phyloP scores from a whole-genome alignment of 345 rosid species.

The Melaleuca alternifolia region DNA sequence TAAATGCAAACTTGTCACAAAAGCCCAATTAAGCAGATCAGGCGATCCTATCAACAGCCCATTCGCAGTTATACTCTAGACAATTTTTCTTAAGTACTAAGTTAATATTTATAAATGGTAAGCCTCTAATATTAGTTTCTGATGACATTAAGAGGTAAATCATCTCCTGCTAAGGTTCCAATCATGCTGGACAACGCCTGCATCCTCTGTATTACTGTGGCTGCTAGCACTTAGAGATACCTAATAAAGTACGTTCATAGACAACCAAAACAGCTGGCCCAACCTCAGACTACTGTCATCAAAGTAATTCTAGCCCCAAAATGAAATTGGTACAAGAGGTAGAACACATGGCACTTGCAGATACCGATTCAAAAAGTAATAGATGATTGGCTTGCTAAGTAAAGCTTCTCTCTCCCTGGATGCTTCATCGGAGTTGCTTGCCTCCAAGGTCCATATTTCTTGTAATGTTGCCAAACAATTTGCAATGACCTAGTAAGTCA shows the following conservation, averaged over 20 bases:
- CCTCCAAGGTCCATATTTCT: slow-evolving; percentile 93
- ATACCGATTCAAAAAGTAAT: slow-evolving; percentile 72
- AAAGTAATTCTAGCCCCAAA: background rate
- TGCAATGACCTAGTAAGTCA: slow-evolving; percentile 58
- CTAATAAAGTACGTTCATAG: background rate
- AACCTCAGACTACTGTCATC: background rate
- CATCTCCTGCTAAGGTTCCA: background rate
- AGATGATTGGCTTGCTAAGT: slow-evolving; percentile 69
- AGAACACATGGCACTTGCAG: background rate
- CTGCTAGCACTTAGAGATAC: background rate
- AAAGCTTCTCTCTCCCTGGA: slow-evolving; percentile 70
- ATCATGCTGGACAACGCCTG: too few species aligned
- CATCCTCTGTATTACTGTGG: too few species aligned
- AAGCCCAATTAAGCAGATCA: background rate
- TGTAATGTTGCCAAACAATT: slow-evolving; percentile 84
- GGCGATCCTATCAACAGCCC: background rate
- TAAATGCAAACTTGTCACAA: background rate
- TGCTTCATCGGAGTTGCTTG: slow-evolving; percentile 84
- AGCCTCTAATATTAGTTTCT: background rate
- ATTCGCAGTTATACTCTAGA: background rate
- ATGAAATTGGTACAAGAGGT: background rate
- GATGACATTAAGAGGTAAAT: background rate
- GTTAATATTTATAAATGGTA: background rate
- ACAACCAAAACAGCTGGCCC: background rate
- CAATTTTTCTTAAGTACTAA: background rate